Percentiles rank a stretch among this genome's conserved stretches.
Conservation (phyloP, 2,329 filamentous ascomycete genomes). For the Fusarium sp. region DNA sequence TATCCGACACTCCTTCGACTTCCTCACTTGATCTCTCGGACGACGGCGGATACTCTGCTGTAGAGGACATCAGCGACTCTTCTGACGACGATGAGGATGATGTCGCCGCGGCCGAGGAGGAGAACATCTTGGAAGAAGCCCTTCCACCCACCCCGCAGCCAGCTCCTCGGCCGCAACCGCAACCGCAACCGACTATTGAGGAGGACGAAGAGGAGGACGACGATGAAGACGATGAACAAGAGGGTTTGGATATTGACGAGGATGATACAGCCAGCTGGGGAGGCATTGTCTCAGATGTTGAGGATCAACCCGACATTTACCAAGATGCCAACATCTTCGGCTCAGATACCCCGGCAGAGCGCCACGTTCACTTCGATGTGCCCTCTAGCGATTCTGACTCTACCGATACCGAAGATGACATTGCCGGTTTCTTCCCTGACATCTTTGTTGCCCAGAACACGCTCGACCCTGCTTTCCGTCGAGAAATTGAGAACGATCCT, state of each 20-base stretch:
- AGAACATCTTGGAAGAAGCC: conserved; percentile 70
- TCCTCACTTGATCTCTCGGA: conserved; percentile 72
- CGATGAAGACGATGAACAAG: conserved; percentile 53
- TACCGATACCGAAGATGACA: conserved; percentile 70
- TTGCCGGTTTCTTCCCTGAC: conserved; percentile 76
- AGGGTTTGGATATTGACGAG: conserved; percentile 55
- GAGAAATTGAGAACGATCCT: conserved; percentile 77
- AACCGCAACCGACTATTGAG: conserved; percentile 37
- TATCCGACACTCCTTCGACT: conserved; percentile 62
- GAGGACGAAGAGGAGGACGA: conserved; percentile 56
- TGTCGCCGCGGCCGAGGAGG: conserved; percentile 81
- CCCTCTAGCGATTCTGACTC: conserved; percentile 74
- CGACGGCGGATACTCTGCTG: conserved; percentile 77
- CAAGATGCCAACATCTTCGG: conserved; percentile 55
- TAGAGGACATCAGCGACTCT: conserved; percentile 82
- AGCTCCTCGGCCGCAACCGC: conserved; percentile 64
- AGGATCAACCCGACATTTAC: conserved; percentile 57
- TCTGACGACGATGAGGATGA: conserved; percentile 82
- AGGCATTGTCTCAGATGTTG: conserved; percentile 62
- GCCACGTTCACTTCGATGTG: conserved; percentile 80
- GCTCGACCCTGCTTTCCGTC: conserved; percentile 77
- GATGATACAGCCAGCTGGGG: conserved; percentile 65
- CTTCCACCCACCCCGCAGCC: conserved; percentile 51
- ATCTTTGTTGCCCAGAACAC: conserved; percentile 81
- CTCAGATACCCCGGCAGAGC: conserved; percentile 57